Conservation (phyloP, 805 yeast genomes). For the Clavispora asparagi region DNA sequence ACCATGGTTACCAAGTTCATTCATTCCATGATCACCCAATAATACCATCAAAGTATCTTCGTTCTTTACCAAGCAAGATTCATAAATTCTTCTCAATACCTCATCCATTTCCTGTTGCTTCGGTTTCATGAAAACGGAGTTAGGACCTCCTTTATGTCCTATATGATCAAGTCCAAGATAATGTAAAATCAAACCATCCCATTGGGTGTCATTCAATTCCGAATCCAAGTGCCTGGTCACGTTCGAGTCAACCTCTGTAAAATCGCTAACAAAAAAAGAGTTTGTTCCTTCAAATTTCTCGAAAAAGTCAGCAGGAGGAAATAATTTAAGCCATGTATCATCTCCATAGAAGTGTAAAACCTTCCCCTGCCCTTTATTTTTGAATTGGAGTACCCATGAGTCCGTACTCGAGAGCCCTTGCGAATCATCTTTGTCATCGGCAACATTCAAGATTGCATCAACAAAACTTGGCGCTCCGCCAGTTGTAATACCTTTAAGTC, state of each 20-base stretch:
- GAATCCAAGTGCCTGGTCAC: constrained; percentile 80
- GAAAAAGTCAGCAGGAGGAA: constrained; percentile 57
- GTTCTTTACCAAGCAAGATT: constrained; percentile 10
- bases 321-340: constrained; percentile 94
- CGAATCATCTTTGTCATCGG: constrained; percentile 77
- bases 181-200: constrained; percentile 89
- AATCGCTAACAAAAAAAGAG: constrained; percentile 92
- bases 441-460: constrained; percentile 90
- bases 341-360: constrained; percentile 87
- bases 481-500: constrained; percentile 88
- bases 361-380: constrained; percentile 24
- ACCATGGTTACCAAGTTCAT: constrained; percentile 93
- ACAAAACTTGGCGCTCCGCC: constrained; percentile 93
- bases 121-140: constrained; percentile 68
- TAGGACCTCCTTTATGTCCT: constrained; percentile 95
- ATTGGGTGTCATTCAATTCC: constrained; percentile 45
- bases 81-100: constrained; percentile 51
- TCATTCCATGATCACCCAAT: constrained; percentile 96
- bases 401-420: constrained; percentile 71
- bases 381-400: constrained; percentile 78
- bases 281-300: constrained; percentile 76
- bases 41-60: constrained; percentile 61
- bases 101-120: constrained; percentile 87
- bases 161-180: constrained; percentile 94
- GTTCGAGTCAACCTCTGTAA: constrained; percentile 87